Conservation (phyloP, 1,284 basidiomycete genomes). For the Coriolopsis trogii region DNA sequence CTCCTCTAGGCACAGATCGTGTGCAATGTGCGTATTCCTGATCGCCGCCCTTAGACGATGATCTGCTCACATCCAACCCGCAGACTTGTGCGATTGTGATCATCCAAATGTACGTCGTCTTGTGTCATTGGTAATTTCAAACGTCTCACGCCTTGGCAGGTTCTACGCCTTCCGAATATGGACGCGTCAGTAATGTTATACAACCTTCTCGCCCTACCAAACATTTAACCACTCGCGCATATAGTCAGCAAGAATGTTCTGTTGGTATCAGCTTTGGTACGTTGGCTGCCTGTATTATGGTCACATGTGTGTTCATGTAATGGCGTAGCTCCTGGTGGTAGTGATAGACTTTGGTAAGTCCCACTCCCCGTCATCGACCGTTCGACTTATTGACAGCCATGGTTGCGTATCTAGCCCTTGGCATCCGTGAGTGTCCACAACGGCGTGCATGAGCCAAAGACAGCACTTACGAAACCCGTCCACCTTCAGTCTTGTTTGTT, state of each 20-base stretch:
- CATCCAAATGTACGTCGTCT: slow-evolving; percentile 14
- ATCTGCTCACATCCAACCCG: background rate
- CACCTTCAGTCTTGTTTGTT: slow-evolving; percentile 13
- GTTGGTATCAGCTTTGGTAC: slow-evolving; percentile 8
- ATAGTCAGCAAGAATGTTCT: slow-evolving; percentile 16
- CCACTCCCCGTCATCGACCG: no score
- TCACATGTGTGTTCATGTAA: no score
- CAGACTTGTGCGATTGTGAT: slow-evolving; percentile 15
- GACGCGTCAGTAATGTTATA: slow-evolving; percentile 10
- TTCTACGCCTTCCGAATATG: slow-evolving; percentile 23
- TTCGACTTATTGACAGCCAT: background rate
- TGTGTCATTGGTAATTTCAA: no score
- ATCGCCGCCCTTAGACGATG: background rate
- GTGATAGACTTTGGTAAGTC: no score
- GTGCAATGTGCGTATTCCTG: slow-evolving; percentile 8
- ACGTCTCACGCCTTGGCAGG: background rate
- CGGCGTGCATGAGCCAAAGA: background rate
- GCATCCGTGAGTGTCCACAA: slow-evolving; percentile 8
- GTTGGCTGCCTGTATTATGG: no score
- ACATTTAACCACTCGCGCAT: background rate
- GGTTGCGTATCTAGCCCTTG: slow-evolving; percentile 9
- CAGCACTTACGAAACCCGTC: background rate
- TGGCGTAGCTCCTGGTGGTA: no score
- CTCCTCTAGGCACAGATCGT: slow-evolving; percentile 14
- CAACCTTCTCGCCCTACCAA: background rate